A percentile compares a stretch with the other conserved stretches of the same genome.
phyloP scores from a whole-genome alignment of 2,329 filamentous ascomycete species.

The Fusarium sp. region DNA sequence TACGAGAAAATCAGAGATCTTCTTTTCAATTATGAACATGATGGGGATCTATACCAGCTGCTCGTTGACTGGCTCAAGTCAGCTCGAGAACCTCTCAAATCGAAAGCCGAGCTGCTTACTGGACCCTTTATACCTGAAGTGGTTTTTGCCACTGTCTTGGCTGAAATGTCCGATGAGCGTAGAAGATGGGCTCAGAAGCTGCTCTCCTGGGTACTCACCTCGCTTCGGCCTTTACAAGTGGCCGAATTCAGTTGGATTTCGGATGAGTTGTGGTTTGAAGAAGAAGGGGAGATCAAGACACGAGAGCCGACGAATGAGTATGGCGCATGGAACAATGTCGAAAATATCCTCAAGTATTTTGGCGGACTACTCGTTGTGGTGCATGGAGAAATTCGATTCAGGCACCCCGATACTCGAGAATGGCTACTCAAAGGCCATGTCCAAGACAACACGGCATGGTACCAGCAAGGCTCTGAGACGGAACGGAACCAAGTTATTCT shows the following conservation, averaged over 20 bases:
- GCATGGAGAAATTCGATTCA: slow-evolving; percentile 3
- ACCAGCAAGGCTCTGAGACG: not conserved
- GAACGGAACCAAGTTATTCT: not conserved
- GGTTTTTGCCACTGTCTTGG: not conserved
- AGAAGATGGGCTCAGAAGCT: not conserved
- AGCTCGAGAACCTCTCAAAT: not conserved
- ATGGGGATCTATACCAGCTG: not conserved
- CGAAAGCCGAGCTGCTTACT: not conserved
- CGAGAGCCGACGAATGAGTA: not conserved
- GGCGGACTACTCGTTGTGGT: not conserved
- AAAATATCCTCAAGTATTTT: not conserved
- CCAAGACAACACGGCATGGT: not conserved
- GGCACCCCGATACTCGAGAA: not conserved
- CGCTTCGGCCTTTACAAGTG: not conserved
- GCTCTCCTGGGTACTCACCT: not conserved
- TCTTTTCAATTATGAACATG: not conserved
- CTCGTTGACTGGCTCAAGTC: not conserved
- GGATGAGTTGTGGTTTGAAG: not conserved
- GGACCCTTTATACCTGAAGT: not conserved
- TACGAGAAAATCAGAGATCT: not conserved
- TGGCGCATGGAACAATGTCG: not conserved
- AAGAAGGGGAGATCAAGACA: not conserved
- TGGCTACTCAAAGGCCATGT: not conserved
- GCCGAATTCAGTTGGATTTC: slow-evolving; percentile 1
- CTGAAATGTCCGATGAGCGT: not conserved